A percentile compares a stretch with the other conserved stretches of the same genome.
Evolutionary conservation across 768 basidiomycete genomes (phyloP).

Genomic region (Suillus fuscotomentosus): DNA sequence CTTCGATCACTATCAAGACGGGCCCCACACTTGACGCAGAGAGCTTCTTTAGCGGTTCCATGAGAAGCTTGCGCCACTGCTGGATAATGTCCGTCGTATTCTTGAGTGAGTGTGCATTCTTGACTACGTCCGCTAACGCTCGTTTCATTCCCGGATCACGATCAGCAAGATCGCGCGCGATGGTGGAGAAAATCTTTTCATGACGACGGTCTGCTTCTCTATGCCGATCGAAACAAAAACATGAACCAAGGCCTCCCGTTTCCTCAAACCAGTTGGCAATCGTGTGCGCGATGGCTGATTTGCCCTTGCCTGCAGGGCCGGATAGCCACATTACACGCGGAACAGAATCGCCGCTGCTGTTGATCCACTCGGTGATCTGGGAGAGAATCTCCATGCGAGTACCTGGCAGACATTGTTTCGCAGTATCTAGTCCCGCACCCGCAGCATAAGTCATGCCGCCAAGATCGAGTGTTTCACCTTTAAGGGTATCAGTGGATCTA

Average conservation of each 20-base stretch:
- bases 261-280: slow-evolving; percentile 11
- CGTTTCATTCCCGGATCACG: slow-evolving; percentile 9
- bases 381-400: no score
- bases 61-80: slow-evolving; percentile 18
- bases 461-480: no score
- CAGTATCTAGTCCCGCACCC: no score
- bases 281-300: slow-evolving; percentile 21
- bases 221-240: slow-evolving; percentile 15
- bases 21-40: slow-evolving; percentile 13
- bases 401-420: no score
- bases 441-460: no score
- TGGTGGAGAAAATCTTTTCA: slow-evolving; percentile 27
- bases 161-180: slow-evolving; percentile 23
- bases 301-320: no score
- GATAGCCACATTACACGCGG: no score
- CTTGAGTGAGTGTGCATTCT: not conserved
- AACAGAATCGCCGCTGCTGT: no score
- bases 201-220: slow-evolving; percentile 1
- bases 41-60: slow-evolving; percentile 11
- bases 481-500: no score
- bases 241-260: slow-evolving; percentile 16
- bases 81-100: not conserved
- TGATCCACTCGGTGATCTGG: no score
- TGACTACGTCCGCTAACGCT: not conserved
- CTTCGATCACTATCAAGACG: slow-evolving; percentile 26